phyloP scores from a whole-genome alignment of 208 protist species.

The Leptomonas pyrrhocoris region DNA sequence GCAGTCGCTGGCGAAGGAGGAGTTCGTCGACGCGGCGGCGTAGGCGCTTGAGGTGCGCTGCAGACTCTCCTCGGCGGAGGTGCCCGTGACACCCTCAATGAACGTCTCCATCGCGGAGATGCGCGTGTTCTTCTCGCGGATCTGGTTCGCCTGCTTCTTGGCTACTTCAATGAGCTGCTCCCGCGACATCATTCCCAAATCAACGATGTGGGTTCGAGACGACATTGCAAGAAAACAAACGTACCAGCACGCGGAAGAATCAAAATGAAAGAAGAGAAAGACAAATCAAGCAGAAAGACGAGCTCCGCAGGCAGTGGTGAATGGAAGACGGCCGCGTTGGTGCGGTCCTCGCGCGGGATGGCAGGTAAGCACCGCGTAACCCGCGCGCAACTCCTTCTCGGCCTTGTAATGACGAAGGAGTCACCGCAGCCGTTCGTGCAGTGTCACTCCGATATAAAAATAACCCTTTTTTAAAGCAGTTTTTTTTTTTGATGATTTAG shows the following conservation, averaged over 20 bases:
- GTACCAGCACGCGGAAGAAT: neutral
- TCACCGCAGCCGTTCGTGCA: too few species aligned
- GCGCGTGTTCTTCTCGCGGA: conserved; percentile 59
- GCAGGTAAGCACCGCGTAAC: too few species aligned
- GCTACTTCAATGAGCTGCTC: conserved; percentile 68
- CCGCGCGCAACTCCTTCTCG: too few species aligned
- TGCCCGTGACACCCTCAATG: conserved; percentile 46
- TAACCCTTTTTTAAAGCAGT: too few species aligned
- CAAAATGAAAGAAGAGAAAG: conserved; percentile 2
- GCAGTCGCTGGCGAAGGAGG: neutral
- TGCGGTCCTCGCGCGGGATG: too few species aligned
- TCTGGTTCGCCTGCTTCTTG: conserved; percentile 55
- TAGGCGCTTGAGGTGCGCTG: neutral
- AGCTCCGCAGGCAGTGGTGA: too few species aligned
- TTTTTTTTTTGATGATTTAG: too few species aligned
- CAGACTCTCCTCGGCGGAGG: conserved; percentile 21
- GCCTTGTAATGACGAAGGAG: too few species aligned
- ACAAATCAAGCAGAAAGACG: too few species aligned
- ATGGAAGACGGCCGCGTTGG: too few species aligned
- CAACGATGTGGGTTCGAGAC: conserved; percentile 53
- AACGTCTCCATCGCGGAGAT: conserved; percentile 49
- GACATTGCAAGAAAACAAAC: conserved; percentile 2
- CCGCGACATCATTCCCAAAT: conserved; percentile 54
- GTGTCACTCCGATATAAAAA: too few species aligned
- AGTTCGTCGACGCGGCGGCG: neutral